Conservation (phyloP, 805 yeast genomes). For the Lipomyces sp. region DNA sequence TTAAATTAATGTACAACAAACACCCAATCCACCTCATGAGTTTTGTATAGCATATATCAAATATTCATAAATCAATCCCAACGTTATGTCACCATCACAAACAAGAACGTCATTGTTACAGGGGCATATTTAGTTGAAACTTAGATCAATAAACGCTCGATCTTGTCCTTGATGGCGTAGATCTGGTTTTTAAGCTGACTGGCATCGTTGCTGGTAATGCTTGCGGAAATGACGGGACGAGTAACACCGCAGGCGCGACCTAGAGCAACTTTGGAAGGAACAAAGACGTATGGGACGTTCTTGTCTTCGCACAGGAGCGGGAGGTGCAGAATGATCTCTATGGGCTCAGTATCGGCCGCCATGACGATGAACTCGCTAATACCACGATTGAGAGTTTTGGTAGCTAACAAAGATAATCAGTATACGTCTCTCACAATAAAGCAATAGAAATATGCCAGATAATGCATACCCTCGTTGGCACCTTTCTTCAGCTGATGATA, state of each 20-base stretch:
- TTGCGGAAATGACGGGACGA: slow-evolving; percentile 98
- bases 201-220: slow-evolving; percentile 97
- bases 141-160: slow-evolving; percentile 93
- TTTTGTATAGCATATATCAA: too few relatives aligned
- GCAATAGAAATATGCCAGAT: neutral
- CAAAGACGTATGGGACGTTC: slow-evolving; percentile 98
- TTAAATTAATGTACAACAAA: too few relatives aligned
- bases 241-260: slow-evolving; percentile 99
- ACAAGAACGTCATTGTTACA: neutral
- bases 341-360: slow-evolving; percentile 99
- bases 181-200: slow-evolving; percentile 97
- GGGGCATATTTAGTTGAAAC: neutral
- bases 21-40: too few relatives aligned
- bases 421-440: neutral
- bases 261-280: slow-evolving; percentile 96
- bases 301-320: slow-evolving; percentile 99
- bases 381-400: slow-evolving; percentile 38
- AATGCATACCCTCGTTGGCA: slow-evolving; percentile 92
- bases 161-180: slow-evolving; percentile 97
- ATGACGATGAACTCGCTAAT: slow-evolving; percentile 49
- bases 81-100: neutral
- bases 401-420: slow-evolving; percentile 18
- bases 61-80: too few relatives aligned
- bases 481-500: slow-evolving; percentile 99
- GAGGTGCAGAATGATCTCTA: slow-evolving; percentile 95